Evolutionary conservation across 768 basidiomycete genomes (phyloP).

Genomic region (Mycena chlorophos): DNA sequence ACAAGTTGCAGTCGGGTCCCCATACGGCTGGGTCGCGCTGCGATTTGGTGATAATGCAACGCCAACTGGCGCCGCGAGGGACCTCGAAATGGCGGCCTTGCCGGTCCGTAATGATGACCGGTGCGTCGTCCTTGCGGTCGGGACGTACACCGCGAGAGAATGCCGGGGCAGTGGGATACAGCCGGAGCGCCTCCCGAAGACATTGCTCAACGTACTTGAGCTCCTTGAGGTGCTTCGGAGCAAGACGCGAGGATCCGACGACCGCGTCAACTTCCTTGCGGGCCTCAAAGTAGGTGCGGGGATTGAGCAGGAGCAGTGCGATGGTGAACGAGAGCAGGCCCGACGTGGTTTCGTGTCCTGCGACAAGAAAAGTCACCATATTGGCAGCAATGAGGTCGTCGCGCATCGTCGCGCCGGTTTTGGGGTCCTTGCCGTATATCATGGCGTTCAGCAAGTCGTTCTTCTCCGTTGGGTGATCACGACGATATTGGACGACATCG

Average conservation of each 20-base stretch:
- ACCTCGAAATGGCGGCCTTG: conserved; percentile 43
- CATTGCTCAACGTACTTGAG: neutral
- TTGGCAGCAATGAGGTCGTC: conserved; percentile 45
- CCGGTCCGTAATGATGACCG: conserved; percentile 28
- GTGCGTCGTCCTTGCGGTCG: conserved; percentile 33
- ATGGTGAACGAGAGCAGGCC: conserved; percentile 42
- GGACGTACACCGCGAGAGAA: conserved; percentile 32
- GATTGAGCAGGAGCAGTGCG: conserved; percentile 39
- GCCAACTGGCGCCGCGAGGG: conserved; percentile 30
- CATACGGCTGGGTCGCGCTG: conserved; percentile 46
- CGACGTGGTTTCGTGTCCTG: conserved; percentile 30
- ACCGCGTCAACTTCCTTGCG: conserved; percentile 45
- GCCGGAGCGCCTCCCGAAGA: conserved; percentile 40
- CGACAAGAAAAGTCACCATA: conserved; percentile 47
- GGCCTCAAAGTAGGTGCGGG: neutral
- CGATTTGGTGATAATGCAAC: conserved; percentile 30
- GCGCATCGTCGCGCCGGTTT: conserved; percentile 41
- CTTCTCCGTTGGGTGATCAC: conserved; percentile 37
- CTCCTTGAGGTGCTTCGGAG: neutral
- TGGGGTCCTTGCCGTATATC: conserved; percentile 43
- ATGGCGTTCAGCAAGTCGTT: conserved; percentile 49
- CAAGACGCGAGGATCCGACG: conserved; percentile 30
- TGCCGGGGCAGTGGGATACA: conserved; percentile 38
- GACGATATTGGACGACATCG: conserved; percentile 41
- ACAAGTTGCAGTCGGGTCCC: conserved; percentile 46